Percentiles rank a stretch among this genome's conserved stretches.
phyloP scores from a whole-genome alignment of 129 eudicot genomes.

The Lactuca saligna region DNA sequence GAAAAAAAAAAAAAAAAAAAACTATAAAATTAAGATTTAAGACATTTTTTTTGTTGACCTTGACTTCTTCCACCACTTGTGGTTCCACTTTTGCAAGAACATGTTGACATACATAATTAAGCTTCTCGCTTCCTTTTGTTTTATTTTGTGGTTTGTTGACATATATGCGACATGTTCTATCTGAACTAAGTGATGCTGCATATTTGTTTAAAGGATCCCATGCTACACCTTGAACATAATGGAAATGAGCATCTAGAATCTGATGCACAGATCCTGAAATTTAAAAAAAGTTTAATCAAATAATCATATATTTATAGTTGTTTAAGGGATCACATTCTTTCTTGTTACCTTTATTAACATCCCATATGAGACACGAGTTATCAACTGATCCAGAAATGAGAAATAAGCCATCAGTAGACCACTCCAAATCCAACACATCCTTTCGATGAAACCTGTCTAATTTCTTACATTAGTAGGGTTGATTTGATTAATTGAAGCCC shows the following conservation, averaged over 20 bases:
- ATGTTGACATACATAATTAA: constrained; percentile 80
- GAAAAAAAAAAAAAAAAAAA: background rate
- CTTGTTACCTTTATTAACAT: constrained; percentile 74
- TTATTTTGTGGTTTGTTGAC: constrained; percentile 74
- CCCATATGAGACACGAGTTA: constrained; percentile 98
- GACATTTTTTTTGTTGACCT: constrained; percentile 44
- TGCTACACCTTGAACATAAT: constrained; percentile 98
- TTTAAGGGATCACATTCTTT: background rate
- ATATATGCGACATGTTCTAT: constrained; percentile 83
- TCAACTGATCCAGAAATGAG: constrained; percentile 96
- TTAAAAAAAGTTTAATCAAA: constrained; percentile 27
- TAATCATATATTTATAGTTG: constrained; percentile 18
- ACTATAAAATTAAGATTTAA: background rate
- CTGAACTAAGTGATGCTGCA: constrained; percentile 95
- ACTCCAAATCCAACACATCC: constrained; percentile 91
- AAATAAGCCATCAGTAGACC: constrained; percentile 86
- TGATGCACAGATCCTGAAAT: constrained; percentile 87
- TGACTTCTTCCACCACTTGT: constrained; percentile 61
- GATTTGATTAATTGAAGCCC: constrained; percentile 5
- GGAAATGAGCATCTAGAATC: constrained; percentile 90
- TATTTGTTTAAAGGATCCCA: constrained; percentile 92
- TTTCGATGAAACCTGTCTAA: constrained; percentile 85
- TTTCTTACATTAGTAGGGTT: background rate
- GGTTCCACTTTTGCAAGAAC: constrained; percentile 69
- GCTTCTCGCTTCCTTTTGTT: constrained; percentile 68